Evolutionary conservation across 345 rosid genomes (phyloP).

Genomic region (Adansonia digitata): DNA sequence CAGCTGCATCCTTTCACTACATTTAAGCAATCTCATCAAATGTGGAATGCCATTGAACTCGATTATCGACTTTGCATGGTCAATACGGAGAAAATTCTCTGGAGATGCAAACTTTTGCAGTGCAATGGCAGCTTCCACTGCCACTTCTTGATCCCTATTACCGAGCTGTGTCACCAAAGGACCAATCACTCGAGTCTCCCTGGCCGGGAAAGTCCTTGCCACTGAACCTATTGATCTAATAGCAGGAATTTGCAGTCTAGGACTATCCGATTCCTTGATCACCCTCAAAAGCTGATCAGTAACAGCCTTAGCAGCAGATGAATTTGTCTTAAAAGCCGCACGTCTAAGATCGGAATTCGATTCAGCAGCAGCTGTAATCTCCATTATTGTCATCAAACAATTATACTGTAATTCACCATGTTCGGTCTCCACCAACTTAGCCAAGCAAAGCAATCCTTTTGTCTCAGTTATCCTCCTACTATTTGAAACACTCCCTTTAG

Average conservation of each 20-base stretch:
- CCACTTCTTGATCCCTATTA: slow-evolving; percentile 49
- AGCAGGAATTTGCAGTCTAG: slow-evolving; percentile 52
- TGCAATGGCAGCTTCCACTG: slow-evolving; percentile 65
- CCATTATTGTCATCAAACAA: slow-evolving; percentile 77
- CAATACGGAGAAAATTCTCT: slow-evolving; percentile 48
- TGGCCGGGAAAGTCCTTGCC: slow-evolving; percentile 82
- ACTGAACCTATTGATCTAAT: slow-evolving; percentile 69
- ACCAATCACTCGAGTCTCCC: slow-evolving; percentile 65
- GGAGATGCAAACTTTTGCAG: slow-evolving; percentile 61
- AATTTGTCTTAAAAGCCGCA: slow-evolving; percentile 74
- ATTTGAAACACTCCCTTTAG: slow-evolving; percentile 59
- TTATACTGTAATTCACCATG: slow-evolving; percentile 63
- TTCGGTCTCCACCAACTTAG: slow-evolving; percentile 69
- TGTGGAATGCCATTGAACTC: slow-evolving; percentile 47
- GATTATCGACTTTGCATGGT: slow-evolving; percentile 66
- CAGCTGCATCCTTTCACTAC: slow-evolving; percentile 54
- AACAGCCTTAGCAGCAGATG: slow-evolving; percentile 88
- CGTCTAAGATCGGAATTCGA: slow-evolving; percentile 63
- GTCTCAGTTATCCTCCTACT: slow-evolving; percentile 78
- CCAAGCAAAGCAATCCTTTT: slow-evolving; percentile 85
- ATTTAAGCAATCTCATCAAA: slow-evolving; percentile 61
- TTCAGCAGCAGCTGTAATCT: slow-evolving; percentile 84
- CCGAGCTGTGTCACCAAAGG: slow-evolving; percentile 60
- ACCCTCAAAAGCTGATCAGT: slow-evolving; percentile 72
- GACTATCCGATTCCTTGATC: slow-evolving; percentile 43